phyloP scores from a whole-genome alignment of 495 filamentous ascomycete species.

The Tricharina praecox region DNA sequence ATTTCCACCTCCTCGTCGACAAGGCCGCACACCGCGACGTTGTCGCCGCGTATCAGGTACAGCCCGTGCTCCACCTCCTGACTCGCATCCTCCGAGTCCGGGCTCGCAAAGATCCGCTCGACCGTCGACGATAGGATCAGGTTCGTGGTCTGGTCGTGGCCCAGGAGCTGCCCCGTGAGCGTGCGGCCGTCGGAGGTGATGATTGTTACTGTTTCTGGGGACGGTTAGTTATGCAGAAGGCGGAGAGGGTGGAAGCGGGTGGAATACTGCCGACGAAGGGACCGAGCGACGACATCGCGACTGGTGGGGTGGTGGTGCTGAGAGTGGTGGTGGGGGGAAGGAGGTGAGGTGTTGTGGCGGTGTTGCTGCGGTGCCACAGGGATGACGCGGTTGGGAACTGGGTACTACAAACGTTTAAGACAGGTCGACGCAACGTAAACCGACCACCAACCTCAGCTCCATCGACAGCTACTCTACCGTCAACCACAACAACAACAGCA shows the following conservation, averaged over 20 bases:
- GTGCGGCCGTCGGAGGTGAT: slow-evolving; percentile 86
- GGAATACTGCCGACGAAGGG: slow-evolving; percentile 47
- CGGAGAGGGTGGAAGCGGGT: slow-evolving; percentile 1
- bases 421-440: neutral
- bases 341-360: neutral
- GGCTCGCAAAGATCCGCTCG: slow-evolving; percentile 72
- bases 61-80: slow-evolving; percentile 68
- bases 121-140: slow-evolving; percentile 69
- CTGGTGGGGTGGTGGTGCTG: neutral
- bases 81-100: slow-evolving; percentile 50
- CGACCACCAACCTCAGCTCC: too few relatives aligned
- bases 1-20: slow-evolving; percentile 76
- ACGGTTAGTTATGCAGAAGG: too few relatives aligned
- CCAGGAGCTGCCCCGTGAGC: slow-evolving; percentile 63
- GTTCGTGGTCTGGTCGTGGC: slow-evolving; percentile 86
- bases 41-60: slow-evolving; percentile 86
- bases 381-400: neutral
- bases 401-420: too few relatives aligned
- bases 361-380: slow-evolving; percentile 1
- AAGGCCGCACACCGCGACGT: slow-evolving; percentile 77
- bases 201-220: slow-evolving; percentile 71
- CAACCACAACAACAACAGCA: too few relatives aligned
- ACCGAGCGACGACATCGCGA: slow-evolving; percentile 43
- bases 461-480: too few relatives aligned
- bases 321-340: too few relatives aligned